Conservation (phyloP, 2,329 filamentous ascomycete genomes). For the Sclerotiophoma versabilis region DNA sequence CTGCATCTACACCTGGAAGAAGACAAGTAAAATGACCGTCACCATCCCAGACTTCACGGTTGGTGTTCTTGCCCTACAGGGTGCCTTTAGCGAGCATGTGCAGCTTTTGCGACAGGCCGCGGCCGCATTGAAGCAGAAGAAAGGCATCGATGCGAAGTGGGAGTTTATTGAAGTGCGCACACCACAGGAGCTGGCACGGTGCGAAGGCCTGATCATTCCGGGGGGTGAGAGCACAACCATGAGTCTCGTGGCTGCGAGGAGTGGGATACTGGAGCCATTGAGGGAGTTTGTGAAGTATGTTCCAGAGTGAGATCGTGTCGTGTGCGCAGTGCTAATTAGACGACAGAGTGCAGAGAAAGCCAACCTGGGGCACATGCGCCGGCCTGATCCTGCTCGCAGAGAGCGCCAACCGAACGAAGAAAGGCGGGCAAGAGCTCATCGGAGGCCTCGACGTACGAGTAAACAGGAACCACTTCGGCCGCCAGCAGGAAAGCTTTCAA, state of each 20-base stretch:
- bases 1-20: neutral
- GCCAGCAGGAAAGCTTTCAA: constrained; percentile 91
- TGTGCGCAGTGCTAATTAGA: constrained; percentile 3
- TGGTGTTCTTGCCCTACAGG: constrained; percentile 80
- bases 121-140: constrained; percentile 50
- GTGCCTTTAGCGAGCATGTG: constrained; percentile 90
- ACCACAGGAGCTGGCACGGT: constrained; percentile 70
- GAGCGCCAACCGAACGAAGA: constrained; percentile 85
- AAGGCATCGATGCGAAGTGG: constrained; percentile 53
- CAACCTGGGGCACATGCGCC: constrained; percentile 95
- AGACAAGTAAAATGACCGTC: constrained; percentile 32
- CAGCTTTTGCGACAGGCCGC: constrained; percentile 75
- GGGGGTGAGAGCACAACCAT: constrained; percentile 96
- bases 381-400: constrained; percentile 91
- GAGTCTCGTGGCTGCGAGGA: constrained; percentile 82
- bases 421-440: constrained; percentile 90
- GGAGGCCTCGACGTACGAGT: constrained; percentile 90
- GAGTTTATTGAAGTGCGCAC: constrained; percentile 82
- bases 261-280: constrained; percentile 81
- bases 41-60: constrained; percentile 55
- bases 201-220: constrained; percentile 86
- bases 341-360: constrained; percentile 73
- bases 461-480: constrained; percentile 92
- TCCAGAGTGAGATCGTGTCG: neutral
- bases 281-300: constrained; percentile 88